phyloP scores from a whole-genome alignment of 768 basidiomycete genomes.

The Porpolomopsis calyptriformis region DNA sequence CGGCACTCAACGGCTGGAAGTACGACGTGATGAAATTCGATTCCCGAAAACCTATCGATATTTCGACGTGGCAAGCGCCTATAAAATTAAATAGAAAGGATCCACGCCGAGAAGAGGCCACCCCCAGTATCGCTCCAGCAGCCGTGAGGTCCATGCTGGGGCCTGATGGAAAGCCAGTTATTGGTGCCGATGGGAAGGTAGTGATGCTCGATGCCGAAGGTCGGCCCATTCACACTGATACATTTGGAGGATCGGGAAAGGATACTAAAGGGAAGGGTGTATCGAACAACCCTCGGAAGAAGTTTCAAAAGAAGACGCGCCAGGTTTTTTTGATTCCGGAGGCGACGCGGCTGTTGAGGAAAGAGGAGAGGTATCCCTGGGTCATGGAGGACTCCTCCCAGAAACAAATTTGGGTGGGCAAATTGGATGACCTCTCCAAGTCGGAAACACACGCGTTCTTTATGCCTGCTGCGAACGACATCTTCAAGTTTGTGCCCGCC shows the following conservation, averaged over 20 bases:
- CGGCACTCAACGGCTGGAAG: constrained; percentile 76
- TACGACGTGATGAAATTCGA: constrained; percentile 92
- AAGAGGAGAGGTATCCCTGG: constrained; percentile 87
- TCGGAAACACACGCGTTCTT: constrained; percentile 70
- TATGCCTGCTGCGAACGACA: constrained; percentile 70
- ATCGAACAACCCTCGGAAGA: constrained; percentile 46
- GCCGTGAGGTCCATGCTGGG: constrained; percentile 70
- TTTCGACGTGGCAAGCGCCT: constrained; percentile 57
- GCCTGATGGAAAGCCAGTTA: constrained; percentile 73
- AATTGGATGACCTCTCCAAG: constrained; percentile 68
- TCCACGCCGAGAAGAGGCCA: constrained; percentile 39
- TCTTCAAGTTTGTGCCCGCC: constrained; percentile 81
- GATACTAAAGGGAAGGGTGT: constrained; percentile 35
- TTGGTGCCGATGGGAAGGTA: constrained; percentile 62
- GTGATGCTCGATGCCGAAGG: constrained; percentile 80
- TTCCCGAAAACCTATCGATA: constrained; percentile 60
- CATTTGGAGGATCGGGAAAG: constrained; percentile 16
- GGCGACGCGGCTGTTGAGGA: constrained; percentile 62
- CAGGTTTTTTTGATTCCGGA: constrained; percentile 78
- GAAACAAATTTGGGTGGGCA: constrained; percentile 69
- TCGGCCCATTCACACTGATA: constrained; percentile 44
- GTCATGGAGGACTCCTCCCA: constrained; percentile 74
- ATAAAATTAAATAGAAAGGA: constrained; percentile 88
- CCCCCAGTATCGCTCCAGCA: constrained; percentile 28
- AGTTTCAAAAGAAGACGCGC: constrained; percentile 74